Base-by-base conservation (phyloP, 1,284 basidiomycete genomes). In the Ustilago esculenta region DNA sequence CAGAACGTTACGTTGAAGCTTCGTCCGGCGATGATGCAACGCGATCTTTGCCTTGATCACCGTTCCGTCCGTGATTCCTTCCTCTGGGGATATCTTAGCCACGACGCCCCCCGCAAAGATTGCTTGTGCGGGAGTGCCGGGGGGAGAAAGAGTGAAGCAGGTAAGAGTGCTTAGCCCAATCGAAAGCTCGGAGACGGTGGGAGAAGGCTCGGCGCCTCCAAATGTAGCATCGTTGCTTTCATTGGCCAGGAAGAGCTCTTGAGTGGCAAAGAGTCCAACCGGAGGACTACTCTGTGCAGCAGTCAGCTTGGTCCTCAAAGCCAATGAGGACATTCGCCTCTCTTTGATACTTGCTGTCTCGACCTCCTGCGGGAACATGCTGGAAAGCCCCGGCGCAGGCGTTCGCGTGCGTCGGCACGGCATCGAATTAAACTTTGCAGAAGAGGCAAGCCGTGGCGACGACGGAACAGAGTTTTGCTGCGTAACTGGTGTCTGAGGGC, bases 21-120 rank as follows among this genome's bases (percentile, higher is more conserved):
- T 60, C 8, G 58, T 60, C 12, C 51, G 44, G 23, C 54, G 58
- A n/a, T 60, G 58, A 17, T 60, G 58, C 3, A 60, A 24, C 1
- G 51, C 58, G 14, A 54, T 35, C 24, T 48, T 60, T 4, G 35
- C 51, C 18, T 34, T 43, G 17, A 5, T 29, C 21, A 24, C 23
- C 17, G 41, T 51, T 21, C 41, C 45, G 11, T 47, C 48, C 4
- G 37, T 23, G 12, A 15, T 14, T 4, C 4, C 27, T 2, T 34
- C 39, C 5, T 44, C 20, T 2, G n/a, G n/a, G n/a, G n/a, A n/a
- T n/a, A n/a, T n/a, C n/a, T n/a, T n/a, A n/a, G 34, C 30, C 7
- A 20, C 27, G 23, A 2, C 29, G 10, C 15, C 17, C 18, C 1
- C 17, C 8, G 21, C 24, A 14, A 36, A 47, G 5, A 21, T n/a